These are phyloP conservation scores for Myriosclerotinia curreyana DNA, from an alignment of 2,329 filamentous ascomycete genomes.

Conservation along the genomic window DNA sequence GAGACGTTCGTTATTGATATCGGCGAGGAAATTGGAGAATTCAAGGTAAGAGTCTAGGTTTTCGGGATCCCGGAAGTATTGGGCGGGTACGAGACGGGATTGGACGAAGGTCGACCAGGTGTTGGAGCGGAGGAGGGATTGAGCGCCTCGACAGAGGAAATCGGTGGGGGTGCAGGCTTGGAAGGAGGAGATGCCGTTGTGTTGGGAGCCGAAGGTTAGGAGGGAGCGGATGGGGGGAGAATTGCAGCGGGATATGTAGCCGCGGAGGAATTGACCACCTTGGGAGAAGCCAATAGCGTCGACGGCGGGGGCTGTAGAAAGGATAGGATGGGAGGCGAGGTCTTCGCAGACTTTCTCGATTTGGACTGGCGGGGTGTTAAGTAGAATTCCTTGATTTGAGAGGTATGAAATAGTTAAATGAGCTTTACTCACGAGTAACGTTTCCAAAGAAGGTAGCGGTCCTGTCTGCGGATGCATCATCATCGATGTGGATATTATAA, in stretches of 20 bases:
- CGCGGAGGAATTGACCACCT: slow-evolving; percentile 93
- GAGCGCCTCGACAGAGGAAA: slow-evolving; percentile 76
- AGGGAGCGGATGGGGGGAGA: slow-evolving; percentile 54
- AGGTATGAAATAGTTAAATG: background rate
- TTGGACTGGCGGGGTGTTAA: slow-evolving; percentile 47
- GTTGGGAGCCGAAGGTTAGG: slow-evolving; percentile 69
- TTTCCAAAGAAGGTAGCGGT: slow-evolving; percentile 89
- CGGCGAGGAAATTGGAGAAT: slow-evolving; percentile 82
- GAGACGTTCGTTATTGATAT: slow-evolving; percentile 88
- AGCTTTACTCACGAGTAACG: slow-evolving; percentile 50
- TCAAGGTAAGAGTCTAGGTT: slow-evolving; percentile 72
- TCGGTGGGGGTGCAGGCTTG: slow-evolving; percentile 68
- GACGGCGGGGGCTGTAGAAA: slow-evolving; percentile 76
- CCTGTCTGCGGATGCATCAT: slow-evolving; percentile 64
- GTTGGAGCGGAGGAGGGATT: slow-evolving; percentile 73
- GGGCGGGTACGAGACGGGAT: slow-evolving; percentile 78
- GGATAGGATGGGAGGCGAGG: slow-evolving; percentile 71
- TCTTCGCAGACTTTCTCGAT: slow-evolving; percentile 73
- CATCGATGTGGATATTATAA: slow-evolving; percentile 70
- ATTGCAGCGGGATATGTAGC: slow-evolving; percentile 85
- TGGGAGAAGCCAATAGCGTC: slow-evolving; percentile 95
- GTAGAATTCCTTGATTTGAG: background rate
- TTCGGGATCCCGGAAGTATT: slow-evolving; percentile 80
- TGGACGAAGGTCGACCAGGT: slow-evolving; percentile 81
- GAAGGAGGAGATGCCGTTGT: slow-evolving; percentile 83